Evolutionary conservation across 495 filamentous ascomycete species (phyloP).

Genomic region (Schizothecium vesticola): DNA sequence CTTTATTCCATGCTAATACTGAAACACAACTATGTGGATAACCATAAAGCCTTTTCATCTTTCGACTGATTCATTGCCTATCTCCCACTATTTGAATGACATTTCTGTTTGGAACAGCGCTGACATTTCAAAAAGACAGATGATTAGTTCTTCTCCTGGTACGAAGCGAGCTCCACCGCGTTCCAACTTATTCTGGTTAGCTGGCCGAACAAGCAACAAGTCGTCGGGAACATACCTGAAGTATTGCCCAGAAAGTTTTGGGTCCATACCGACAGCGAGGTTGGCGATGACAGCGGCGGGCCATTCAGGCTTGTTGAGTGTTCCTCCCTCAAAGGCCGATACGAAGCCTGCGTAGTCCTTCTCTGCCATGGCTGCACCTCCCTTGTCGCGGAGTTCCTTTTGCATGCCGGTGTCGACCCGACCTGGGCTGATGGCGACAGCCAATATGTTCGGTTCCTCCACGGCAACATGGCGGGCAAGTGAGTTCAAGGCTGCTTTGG

Average conservation of each 20-base stretch:
- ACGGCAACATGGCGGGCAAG: slow-evolving; percentile 63
- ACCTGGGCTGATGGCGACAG: slow-evolving; percentile 70
- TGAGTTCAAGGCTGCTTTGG: slow-evolving; percentile 87
- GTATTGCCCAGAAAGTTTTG: slow-evolving; percentile 67
- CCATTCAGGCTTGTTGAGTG: slow-evolving; percentile 74
- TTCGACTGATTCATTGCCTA: slow-evolving; percentile 65
- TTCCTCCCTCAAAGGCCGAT: slow-evolving; percentile 57
- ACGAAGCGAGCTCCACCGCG: slow-evolving; percentile 55
- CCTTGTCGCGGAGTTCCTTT: slow-evolving; percentile 66
- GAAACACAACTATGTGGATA: slow-evolving; percentile 67
- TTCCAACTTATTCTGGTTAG: slow-evolving; percentile 63
- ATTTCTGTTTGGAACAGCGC: slow-evolving; percentile 11
- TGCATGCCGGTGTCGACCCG: slow-evolving; percentile 95
- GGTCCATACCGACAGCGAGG: slow-evolving; percentile 54
- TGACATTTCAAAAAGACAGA: slow-evolving; percentile 9
- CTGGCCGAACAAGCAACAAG: neutral
- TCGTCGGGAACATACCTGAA: slow-evolving; percentile 47
- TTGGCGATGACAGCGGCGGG: slow-evolving; percentile 81
- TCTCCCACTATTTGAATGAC: neutral
- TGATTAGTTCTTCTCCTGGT: slow-evolving; percentile 40
- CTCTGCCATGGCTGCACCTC: slow-evolving; percentile 55
- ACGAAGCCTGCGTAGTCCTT: slow-evolving; percentile 65
- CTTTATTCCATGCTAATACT: slow-evolving; percentile 87
- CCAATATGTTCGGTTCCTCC: slow-evolving; percentile 75
- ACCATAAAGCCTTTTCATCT: slow-evolving; percentile 89